phyloP scores from a whole-genome alignment of 495 filamentous ascomycete genomes.

The Penicillium lividum region DNA sequence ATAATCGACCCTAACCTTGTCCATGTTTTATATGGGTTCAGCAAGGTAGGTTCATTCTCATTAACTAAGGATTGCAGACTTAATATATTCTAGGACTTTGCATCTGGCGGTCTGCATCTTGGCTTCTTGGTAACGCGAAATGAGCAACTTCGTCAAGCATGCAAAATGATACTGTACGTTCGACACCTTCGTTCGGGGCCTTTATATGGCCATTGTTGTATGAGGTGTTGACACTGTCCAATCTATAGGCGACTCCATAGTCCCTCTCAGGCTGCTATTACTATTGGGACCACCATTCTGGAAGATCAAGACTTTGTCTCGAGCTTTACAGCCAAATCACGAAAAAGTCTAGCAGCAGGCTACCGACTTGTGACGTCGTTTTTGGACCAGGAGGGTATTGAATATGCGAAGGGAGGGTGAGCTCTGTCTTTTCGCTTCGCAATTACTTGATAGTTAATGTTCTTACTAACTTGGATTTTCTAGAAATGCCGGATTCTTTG shows the following conservation, averaged over 20 bases:
- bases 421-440: not conserved
- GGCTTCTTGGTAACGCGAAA: slow-evolving; percentile 52
- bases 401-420: slow-evolving; percentile 35
- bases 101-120: slow-evolving; percentile 53
- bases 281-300: slow-evolving; percentile 40
- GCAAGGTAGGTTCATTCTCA: slow-evolving; percentile 37
- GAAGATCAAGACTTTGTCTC: slow-evolving; percentile 36
- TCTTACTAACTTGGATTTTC: not conserved
- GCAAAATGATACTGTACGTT: slow-evolving; percentile 26
- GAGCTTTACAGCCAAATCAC: slow-evolving; percentile 29
- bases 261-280: slow-evolving; percentile 33
- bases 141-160: slow-evolving; percentile 28
- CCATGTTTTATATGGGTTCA: slow-evolving; percentile 62
- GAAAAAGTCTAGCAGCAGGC: slow-evolving; percentile 25
- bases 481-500: slow-evolving; percentile 54
- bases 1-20: slow-evolving; percentile 52
- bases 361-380: slow-evolving; percentile 28
- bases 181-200: too few species aligned
- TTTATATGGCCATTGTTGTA: too few species aligned
- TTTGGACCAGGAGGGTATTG: slow-evolving; percentile 32
- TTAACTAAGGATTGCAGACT: not conserved
- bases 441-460: not conserved
- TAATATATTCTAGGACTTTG: slow-evolving; percentile 46
- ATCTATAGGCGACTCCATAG: slow-evolving; percentile 38
- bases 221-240: too few species aligned